phyloP scores from a whole-genome alignment of 805 yeast genomes.

The Lipomyces kockii region DNA sequence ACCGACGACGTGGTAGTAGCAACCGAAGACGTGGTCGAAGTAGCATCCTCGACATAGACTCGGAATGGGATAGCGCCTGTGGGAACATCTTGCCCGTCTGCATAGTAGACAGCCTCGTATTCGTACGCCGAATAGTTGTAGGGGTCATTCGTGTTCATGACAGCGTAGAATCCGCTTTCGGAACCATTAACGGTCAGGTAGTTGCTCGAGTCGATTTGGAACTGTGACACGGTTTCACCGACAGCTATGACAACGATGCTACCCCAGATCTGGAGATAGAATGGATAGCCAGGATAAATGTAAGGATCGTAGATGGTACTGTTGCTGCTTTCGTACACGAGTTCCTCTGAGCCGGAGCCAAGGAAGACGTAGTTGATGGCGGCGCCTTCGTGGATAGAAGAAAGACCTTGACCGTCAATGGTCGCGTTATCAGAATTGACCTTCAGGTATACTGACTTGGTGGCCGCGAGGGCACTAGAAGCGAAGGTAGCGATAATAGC shows the following conservation, averaged over 20 bases:
- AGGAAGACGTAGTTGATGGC: conserved; percentile 51
- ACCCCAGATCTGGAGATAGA: conserved; percentile 14
- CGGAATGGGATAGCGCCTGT: conserved; percentile 38
- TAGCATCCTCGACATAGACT: conserved; percentile 17
- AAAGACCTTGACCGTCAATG: conserved; percentile 45
- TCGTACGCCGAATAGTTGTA: conserved; percentile 47
- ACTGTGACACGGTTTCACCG: not conserved
- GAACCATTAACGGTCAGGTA: conserved; percentile 45
- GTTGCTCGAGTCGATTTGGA: conserved; percentile 27
- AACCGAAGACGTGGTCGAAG: not conserved
- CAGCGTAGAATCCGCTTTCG: conserved; percentile 49
- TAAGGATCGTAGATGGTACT: conserved; percentile 16
- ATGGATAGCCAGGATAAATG: not conserved
- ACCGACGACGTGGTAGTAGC: not conserved
- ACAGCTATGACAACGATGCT: conserved; percentile 13
- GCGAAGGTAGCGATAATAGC: conserved; percentile 4
- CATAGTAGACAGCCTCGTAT: conserved; percentile 43
- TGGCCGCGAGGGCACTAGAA: conserved; percentile 9
- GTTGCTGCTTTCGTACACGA: conserved; percentile 38
- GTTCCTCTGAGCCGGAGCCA: conserved; percentile 28
- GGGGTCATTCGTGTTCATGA: conserved; percentile 53
- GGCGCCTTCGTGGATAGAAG: conserved; percentile 52
- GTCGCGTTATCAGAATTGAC: conserved; percentile 35
- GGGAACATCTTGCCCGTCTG: conserved; percentile 39
- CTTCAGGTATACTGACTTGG: conserved; percentile 7